Percentiles rank a stretch among this genome's conserved stretches.
Conservation (phyloP, 2,329 filamentous ascomycete genomes). For the Saccharata proteae region DNA sequence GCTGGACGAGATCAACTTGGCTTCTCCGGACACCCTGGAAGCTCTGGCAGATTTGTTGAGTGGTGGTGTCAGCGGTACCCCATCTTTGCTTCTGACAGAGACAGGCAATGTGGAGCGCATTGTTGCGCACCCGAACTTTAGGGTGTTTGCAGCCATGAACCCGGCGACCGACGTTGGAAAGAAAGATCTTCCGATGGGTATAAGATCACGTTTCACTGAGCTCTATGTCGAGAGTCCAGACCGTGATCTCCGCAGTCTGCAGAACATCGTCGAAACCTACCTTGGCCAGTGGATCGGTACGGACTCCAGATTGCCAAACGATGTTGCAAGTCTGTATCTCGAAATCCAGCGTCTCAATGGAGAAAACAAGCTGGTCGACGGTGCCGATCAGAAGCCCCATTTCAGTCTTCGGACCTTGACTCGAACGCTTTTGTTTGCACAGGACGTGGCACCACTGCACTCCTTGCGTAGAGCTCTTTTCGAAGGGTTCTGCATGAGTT, state of each 20-base stretch:
- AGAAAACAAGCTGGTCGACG: conserved; percentile 79
- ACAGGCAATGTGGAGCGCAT: conserved; percentile 88
- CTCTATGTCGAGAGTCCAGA: conserved; percentile 90
- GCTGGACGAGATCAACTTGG: conserved; percentile 93
- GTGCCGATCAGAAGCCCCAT: conserved; percentile 89
- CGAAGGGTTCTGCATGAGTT: conserved; percentile 97
- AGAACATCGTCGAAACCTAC: conserved; percentile 81
- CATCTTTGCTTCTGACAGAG: conserved; percentile 82
- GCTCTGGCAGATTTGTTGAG: conserved; percentile 80
- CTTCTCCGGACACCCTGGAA: conserved; percentile 87
- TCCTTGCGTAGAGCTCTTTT: conserved; percentile 75
- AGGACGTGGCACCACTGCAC: conserved; percentile 72
- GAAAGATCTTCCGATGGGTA: conserved; percentile 76
- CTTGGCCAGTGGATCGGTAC: conserved; percentile 51
- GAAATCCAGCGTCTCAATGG: conserved; percentile 73
- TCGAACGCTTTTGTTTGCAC: conserved; percentile 76
- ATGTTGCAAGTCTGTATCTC: conserved; percentile 78
- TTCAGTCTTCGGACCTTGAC: conserved; percentile 94
- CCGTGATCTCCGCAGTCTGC: conserved; percentile 69
- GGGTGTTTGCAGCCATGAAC: conserved; percentile 98
- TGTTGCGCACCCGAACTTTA: conserved; percentile 79
- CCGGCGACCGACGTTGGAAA: conserved; percentile 96
- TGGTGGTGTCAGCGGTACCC: conserved; percentile 56
- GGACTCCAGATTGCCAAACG: conserved; percentile 52
- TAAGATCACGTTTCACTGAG: conserved; percentile 89